phyloP scores from a whole-genome alignment of 1,139 yeast genomes.

The Blastobotrys serpentis region DNA sequence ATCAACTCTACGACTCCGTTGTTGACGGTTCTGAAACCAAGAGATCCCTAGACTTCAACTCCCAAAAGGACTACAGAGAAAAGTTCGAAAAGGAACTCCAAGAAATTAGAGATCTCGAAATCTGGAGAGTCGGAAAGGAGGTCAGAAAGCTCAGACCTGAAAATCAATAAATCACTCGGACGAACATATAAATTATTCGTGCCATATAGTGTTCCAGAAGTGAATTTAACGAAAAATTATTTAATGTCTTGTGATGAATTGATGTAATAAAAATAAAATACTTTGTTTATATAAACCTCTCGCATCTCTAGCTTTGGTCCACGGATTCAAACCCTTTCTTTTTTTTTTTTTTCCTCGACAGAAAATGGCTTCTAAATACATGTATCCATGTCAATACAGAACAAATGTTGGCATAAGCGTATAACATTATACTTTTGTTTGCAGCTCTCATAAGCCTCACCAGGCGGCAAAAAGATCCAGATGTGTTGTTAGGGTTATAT shows the following conservation, averaged over 20 bases:
- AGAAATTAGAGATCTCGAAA: constrained; percentile 93
- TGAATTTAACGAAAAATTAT: constrained; percentile 17
- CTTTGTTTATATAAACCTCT: too few species aligned
- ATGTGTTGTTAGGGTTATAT: too few species aligned
- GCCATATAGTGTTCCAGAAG: constrained; percentile 19
- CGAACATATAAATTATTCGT: neutral
- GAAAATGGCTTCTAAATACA: too few species aligned
- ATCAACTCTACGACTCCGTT: constrained; percentile 92
- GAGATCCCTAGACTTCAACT: constrained; percentile 97
- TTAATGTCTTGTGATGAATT: constrained; percentile 14
- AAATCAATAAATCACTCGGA: constrained; percentile 61
- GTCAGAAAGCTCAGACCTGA: constrained; percentile 99
- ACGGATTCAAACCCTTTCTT: too few species aligned
- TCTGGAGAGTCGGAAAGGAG: constrained; percentile 99
- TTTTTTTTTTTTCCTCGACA: too few species aligned
- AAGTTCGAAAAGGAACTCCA: constrained; percentile 91
- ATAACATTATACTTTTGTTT: too few species aligned
- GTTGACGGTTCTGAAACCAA: constrained; percentile 96
- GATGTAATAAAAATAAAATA: constrained; percentile 7
- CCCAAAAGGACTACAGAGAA: constrained; percentile 96
- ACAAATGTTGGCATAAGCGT: too few species aligned
- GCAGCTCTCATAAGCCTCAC: neutral
- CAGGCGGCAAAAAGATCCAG: too few species aligned
- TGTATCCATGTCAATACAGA: too few species aligned
- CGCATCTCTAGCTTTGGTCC: too few species aligned